Evolutionary conservation across 495 filamentous ascomycete species (phyloP).

Genomic region (Penicillium herquei): DNA sequence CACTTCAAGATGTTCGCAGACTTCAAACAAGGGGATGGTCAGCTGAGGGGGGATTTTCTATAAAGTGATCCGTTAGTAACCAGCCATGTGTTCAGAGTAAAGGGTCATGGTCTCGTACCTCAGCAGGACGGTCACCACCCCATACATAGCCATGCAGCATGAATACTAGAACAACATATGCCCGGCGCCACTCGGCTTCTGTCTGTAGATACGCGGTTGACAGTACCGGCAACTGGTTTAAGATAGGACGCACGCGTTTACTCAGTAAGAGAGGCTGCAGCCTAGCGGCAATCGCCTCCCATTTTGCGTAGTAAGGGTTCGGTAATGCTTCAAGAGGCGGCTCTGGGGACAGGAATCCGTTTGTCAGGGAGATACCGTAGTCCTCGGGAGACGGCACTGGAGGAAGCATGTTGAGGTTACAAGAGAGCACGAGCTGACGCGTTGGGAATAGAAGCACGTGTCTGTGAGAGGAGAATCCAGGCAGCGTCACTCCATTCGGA

Average conservation of each 20-base stretch:
- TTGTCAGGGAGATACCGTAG: slow-evolving; percentile 81
- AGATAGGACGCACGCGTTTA: slow-evolving; percentile 70
- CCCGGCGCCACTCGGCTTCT: slow-evolving; percentile 87
- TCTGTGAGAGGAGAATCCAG: neutral
- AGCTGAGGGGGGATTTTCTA: slow-evolving; percentile 71
- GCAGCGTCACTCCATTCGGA: neutral
- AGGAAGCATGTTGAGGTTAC: slow-evolving; percentile 64
- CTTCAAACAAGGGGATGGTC: slow-evolving; percentile 74
- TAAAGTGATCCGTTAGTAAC: neutral
- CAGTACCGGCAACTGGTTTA: slow-evolving; percentile 78
- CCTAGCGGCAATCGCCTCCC: slow-evolving; percentile 82
- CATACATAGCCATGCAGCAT: slow-evolving; percentile 93
- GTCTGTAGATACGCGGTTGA: slow-evolving; percentile 74
- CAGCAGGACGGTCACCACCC: slow-evolving; percentile 79
- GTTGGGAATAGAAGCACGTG: slow-evolving; percentile 2
- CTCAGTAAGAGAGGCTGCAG: slow-evolving; percentile 84
- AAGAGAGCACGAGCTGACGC: neutral
- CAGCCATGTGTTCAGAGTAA: neutral
- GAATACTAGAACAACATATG: slow-evolving; percentile 83
- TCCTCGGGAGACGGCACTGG: slow-evolving; percentile 74
- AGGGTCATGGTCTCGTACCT: slow-evolving; percentile 46
- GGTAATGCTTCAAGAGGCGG: slow-evolving; percentile 77
- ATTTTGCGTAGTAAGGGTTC: slow-evolving; percentile 87
- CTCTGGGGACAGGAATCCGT: slow-evolving; percentile 86
- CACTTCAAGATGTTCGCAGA: slow-evolving; percentile 79